Evolutionary conservation across 345 rosid species (phyloP).

Genomic region (Eucalyptus marginata): DNA sequence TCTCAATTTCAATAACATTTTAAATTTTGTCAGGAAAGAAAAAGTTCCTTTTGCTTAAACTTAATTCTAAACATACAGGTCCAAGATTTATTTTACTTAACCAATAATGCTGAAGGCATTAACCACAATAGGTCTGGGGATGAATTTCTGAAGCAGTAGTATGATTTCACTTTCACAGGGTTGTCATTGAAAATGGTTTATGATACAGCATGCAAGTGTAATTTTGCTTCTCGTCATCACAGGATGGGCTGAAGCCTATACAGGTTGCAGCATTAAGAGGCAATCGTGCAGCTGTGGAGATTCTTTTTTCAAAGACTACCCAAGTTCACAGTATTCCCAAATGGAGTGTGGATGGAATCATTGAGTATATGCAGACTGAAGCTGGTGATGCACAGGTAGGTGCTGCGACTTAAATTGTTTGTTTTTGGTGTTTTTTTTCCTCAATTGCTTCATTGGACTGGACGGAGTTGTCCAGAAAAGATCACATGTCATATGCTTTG

Average conservation of each 20-base stretch:
- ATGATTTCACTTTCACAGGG: not conserved
- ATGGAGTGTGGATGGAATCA: conserved; percentile 76
- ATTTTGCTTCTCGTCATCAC: not conserved
- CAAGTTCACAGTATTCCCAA: conserved; percentile 36
- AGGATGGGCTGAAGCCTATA: conserved; percentile 82
- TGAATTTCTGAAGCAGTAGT: not conserved
- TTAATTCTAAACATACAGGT: not conserved
- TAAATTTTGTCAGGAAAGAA: not conserved
- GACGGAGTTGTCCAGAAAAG: not conserved
- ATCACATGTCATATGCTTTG: not conserved
- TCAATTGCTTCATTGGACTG: not conserved
- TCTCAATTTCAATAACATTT: not conserved
- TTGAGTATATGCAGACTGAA: conserved; percentile 47
- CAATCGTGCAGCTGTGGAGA: conserved; percentile 50
- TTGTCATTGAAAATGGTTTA: not conserved
- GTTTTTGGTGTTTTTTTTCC: not conserved
- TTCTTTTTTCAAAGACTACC: conserved; percentile 59
- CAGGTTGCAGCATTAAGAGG: conserved; percentile 82
- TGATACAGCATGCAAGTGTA: not conserved
- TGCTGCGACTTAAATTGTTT: not conserved
- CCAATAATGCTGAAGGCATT: not conserved
- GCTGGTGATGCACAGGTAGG: conserved; percentile 37
- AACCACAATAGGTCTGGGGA: not conserved
- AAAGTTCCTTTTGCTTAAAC: not conserved
- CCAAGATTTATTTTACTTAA: not conserved